phyloP scores from a whole-genome alignment of 768 basidiomycete species.

The Boletus sensibilis region DNA sequence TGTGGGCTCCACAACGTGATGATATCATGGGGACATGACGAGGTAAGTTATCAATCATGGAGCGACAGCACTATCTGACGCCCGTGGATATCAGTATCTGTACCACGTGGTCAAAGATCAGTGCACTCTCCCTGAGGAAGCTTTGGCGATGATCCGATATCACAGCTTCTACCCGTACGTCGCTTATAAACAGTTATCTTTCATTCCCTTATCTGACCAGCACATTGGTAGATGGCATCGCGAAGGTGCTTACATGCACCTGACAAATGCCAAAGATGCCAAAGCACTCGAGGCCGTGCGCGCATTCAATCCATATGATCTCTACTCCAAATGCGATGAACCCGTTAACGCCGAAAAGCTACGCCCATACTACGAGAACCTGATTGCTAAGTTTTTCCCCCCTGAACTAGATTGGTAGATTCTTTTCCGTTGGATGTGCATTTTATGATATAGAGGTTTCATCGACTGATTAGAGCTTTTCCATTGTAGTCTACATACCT shows the following conservation, averaged over 20 bases:
- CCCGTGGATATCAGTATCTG: slow-evolving; percentile 54
- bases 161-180: slow-evolving; percentile 89
- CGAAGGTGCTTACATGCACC: slow-evolving; percentile 79
- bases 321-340: slow-evolving; percentile 86
- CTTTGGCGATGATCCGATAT: slow-evolving; percentile 88
- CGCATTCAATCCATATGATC: slow-evolving; percentile 92
- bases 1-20: slow-evolving; percentile 87
- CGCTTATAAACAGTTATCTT: neutral
- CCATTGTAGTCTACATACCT: neutral
- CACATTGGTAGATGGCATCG: slow-evolving; percentile 67
- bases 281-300: slow-evolving; percentile 68
- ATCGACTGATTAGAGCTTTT: slow-evolving; percentile 2
- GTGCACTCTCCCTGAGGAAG: slow-evolving; percentile 75
- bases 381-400: slow-evolving; percentile 88
- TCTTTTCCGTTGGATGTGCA: neutral
- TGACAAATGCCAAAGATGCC: slow-evolving; percentile 70
- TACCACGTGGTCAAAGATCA: slow-evolving; percentile 85
- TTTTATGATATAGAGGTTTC: slow-evolving; percentile 9
- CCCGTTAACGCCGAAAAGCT: slow-evolving; percentile 60
- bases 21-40: slow-evolving; percentile 91
- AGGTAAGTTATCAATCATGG: slow-evolving; percentile 48
- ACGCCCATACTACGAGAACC: slow-evolving; percentile 76
- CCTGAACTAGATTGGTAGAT: slow-evolving; percentile 74
- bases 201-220: neutral
- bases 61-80: slow-evolving; percentile 7